These are phyloP conservation scores for Rhodotorula sp. DNA, from an alignment of 1,284 basidiomycete genomes.

Conservation along the genomic window DNA sequence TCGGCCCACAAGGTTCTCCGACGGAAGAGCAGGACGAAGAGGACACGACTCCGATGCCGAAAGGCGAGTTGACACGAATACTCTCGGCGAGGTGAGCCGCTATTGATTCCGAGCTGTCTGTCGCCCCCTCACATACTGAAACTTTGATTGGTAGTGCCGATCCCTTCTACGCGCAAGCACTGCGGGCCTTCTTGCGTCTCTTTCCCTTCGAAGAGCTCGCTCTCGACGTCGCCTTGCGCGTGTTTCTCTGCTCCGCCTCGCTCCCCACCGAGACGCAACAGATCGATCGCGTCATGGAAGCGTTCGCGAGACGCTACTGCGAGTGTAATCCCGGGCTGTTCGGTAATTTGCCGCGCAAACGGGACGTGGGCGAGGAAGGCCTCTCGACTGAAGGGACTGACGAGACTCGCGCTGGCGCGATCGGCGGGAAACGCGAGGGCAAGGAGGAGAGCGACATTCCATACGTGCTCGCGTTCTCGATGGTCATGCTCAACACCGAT, in stretches of 20 bases:
- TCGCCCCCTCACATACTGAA: not conserved
- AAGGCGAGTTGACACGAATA: constrained; percentile 72
- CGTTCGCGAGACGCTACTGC: constrained; percentile 82
- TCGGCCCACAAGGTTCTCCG: constrained; percentile 62
- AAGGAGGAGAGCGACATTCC: constrained; percentile 52
- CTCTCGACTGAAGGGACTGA: constrained; percentile 3
- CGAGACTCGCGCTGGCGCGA: not conserved
- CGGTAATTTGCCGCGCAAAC: constrained; percentile 12
- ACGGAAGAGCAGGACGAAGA: constrained; percentile 49
- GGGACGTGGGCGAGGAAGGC: constrained; percentile 14
- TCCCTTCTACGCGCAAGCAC: constrained; percentile 67
- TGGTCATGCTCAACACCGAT: constrained; percentile 97
- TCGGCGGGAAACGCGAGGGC: not conserved
- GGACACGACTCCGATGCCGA: constrained; percentile 57
- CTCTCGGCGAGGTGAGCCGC: constrained; percentile 71
- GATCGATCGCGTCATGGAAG: constrained; percentile 96
- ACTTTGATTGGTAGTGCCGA: constrained; percentile 59
- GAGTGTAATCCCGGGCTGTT: constrained; percentile 83
- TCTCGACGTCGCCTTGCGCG: constrained; percentile 87
- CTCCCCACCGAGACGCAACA: constrained; percentile 96
- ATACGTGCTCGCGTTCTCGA: constrained; percentile 93
- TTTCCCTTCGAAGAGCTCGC: constrained; percentile 79
- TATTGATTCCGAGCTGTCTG: not conserved
- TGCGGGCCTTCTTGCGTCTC: constrained; percentile 68
- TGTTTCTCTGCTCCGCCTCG: constrained; percentile 84